These are phyloP conservation scores for Triadica sebifera DNA, from an alignment of 345 rosid species.

Conservation along the genomic window DNA sequence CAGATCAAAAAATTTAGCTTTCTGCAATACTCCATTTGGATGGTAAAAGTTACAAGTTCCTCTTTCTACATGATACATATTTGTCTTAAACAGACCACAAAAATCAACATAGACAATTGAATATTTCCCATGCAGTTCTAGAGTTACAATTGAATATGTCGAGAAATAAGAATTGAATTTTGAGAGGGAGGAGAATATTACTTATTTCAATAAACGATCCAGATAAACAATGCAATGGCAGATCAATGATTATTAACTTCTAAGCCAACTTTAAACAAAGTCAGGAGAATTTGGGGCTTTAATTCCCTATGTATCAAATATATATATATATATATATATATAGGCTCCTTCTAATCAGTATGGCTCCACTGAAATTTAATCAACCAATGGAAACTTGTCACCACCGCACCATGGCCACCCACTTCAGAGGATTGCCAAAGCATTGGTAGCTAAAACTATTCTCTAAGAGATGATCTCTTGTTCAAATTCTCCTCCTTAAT, in stretches of 20 bases:
- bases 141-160: background rate
- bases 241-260: background rate
- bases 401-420: no score
- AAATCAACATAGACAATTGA: background rate
- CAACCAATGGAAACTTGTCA: background rate
- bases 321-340: no score
- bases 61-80: background rate
- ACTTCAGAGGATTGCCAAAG: background rate
- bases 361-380: background rate
- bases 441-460: background rate
- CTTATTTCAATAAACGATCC: background rate
- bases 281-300: background rate
- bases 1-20: background rate
- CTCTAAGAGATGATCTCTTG: background rate
- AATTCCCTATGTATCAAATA: background rate
- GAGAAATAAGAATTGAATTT: no score
- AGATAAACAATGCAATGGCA: background rate
- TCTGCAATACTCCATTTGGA: background rate
- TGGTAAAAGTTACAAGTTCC: background rate
- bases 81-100: background rate
- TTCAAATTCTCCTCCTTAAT: background rate
- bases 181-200: background rate
- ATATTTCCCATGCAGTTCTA: background rate
- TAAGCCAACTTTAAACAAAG: background rate
- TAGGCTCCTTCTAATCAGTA: background rate